phyloP scores from a whole-genome alignment of 257 asterid genomes.

The Nemophila menziesii region DNA sequence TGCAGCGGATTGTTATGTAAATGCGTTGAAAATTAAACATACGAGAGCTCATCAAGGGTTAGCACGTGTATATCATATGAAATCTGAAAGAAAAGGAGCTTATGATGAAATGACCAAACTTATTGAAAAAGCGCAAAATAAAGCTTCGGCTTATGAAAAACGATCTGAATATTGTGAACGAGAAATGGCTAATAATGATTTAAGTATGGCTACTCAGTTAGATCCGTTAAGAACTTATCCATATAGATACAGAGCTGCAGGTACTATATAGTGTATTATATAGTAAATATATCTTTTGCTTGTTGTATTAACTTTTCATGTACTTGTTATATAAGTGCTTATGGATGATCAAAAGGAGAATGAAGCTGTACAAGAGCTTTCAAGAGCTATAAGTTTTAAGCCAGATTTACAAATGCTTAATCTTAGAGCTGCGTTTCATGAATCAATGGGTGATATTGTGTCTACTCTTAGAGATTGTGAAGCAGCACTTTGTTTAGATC shows the following conservation, averaged over 20 bases:
- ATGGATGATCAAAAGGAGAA: slow-evolving; percentile 49
- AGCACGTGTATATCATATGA: slow-evolving; percentile 39
- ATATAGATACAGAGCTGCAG: slow-evolving; percentile 45
- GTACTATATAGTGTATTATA: slow-evolving; percentile 10
- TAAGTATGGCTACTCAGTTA: slow-evolving; percentile 30
- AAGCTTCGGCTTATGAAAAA: slow-evolving; percentile 44
- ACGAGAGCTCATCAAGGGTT: slow-evolving; percentile 49
- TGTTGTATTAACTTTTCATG: slow-evolving; percentile 6
- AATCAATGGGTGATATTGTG: slow-evolving; percentile 36
- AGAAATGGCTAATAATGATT: slow-evolving; percentile 36
- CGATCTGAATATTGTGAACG: slow-evolving; percentile 43
- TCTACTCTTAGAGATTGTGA: slow-evolving; percentile 43
- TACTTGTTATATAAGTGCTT: slow-evolving; percentile 26
- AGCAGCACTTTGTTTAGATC: slow-evolving; percentile 57
- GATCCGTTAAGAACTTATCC: slow-evolving; percentile 43
- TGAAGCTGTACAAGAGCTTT: slow-evolving; percentile 45
- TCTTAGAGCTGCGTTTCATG: slow-evolving; percentile 50
- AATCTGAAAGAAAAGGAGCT: slow-evolving; percentile 30
- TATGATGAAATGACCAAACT: slow-evolving; percentile 43
- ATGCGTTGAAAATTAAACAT: slow-evolving; percentile 39
- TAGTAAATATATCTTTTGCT: neutral
- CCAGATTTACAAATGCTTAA: slow-evolving; percentile 48
- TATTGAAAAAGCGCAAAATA: slow-evolving; percentile 37
- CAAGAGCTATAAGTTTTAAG: slow-evolving; percentile 44
- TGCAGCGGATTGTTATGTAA: slow-evolving; percentile 34